Conservation (phyloP, 352 stramenopile genomes). For the Pythium dissotocum region DNA sequence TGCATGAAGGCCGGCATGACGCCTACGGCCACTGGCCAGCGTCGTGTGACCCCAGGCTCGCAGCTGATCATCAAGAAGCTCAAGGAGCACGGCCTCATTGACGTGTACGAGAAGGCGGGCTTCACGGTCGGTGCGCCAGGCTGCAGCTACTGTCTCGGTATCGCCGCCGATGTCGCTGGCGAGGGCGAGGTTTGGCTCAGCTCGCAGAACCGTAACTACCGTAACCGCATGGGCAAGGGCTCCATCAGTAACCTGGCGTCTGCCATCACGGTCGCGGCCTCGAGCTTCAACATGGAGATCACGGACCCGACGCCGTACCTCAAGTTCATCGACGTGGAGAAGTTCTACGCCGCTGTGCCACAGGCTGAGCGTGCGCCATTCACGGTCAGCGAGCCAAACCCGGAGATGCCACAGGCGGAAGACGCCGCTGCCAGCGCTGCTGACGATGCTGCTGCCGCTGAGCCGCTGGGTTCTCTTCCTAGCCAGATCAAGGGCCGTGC, state of each 20-base stretch:
- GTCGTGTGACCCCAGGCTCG: conserved; percentile 76
- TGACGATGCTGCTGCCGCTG: conserved; percentile 29
- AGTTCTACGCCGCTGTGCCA: conserved; percentile 64
- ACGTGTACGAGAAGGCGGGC: conserved; percentile 78
- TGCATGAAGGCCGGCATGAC: conserved; percentile 72
- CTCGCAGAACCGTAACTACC: conserved; percentile 87
- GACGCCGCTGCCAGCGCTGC: conserved; percentile 23
- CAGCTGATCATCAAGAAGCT: conserved; percentile 83
- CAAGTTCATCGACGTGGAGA: conserved; percentile 66
- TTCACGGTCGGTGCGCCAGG: conserved; percentile 76
- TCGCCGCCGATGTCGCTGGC: conserved; percentile 77
- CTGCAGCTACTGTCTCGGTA: conserved; percentile 83
- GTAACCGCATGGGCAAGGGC: conserved; percentile 84
- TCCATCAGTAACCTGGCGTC: conserved; percentile 83
- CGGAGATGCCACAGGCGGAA: conserved; percentile 44
- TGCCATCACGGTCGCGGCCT: conserved; percentile 78
- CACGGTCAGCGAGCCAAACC: conserved; percentile 46
- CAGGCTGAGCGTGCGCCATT: conserved; percentile 45
- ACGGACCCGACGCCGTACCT: conserved; percentile 78
- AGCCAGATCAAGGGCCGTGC: conserved; percentile 65
- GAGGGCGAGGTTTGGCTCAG: conserved; percentile 86
- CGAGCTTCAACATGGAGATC: conserved; percentile 81
- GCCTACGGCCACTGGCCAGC: conserved; percentile 54
- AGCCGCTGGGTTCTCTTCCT: conserved; percentile 32
- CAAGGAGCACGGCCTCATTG: conserved; percentile 69